Percentiles rank a stretch among this genome's conserved stretches.
Conservation (phyloP, 2,329 filamentous ascomycete genomes). For the Penicillium oxalicum region DNA sequence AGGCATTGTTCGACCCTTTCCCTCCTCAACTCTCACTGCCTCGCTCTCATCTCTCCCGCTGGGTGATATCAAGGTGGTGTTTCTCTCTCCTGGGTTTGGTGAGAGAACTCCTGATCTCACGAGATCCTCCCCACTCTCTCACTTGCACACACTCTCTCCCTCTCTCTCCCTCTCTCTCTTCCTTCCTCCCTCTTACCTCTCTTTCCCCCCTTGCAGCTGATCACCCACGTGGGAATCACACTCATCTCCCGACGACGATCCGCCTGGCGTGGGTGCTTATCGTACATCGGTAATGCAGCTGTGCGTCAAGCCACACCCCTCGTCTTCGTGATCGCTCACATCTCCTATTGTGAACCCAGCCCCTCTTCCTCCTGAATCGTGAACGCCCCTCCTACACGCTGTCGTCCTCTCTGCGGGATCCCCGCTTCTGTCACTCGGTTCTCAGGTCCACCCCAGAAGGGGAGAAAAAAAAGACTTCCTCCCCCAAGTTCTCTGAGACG, state of each 20-base stretch:
- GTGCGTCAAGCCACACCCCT: slow-evolving; percentile 4
- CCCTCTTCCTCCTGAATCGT: no score
- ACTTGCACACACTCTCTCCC: no score
- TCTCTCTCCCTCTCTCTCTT: neutral
- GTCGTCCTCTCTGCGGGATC: slow-evolving; percentile 7
- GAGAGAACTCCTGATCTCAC: no score
- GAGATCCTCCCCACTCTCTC: no score
- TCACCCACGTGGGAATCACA: neutral
- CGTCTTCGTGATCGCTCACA: slow-evolving; percentile 8
- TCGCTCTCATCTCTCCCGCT: no score
- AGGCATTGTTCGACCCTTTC: no score
- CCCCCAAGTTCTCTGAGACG: neutral
- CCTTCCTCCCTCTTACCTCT: neutral
- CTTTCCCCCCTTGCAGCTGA: neutral
- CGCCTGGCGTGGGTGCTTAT: slow-evolving; percentile 2
- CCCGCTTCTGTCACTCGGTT: neutral
- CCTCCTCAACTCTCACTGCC: no score
- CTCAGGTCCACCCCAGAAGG: neutral
- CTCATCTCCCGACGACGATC: neutral
- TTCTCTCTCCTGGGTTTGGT: no score
- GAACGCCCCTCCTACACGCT: slow-evolving; percentile 5
- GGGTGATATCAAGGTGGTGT: no score
- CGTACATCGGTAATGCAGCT: slow-evolving; percentile 8
- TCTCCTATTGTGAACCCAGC: no score
- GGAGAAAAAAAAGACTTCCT: neutral